phyloP scores from a whole-genome alignment of 345 rosid genomes.

The Isatis tinctoria region DNA sequence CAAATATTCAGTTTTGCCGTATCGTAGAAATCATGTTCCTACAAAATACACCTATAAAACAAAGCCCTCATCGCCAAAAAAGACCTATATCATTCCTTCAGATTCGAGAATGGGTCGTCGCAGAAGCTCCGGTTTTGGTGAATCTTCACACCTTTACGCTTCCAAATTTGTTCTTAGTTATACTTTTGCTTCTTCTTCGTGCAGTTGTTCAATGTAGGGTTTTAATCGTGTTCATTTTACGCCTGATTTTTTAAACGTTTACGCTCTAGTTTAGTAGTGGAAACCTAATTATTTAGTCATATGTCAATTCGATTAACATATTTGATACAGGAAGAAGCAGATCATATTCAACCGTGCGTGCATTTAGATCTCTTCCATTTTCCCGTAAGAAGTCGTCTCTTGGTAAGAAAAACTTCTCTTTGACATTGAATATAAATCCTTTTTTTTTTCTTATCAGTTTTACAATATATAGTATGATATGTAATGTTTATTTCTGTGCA shows the following conservation, averaged over 20 bases:
- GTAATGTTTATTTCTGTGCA: background rate
- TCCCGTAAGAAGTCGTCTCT: background rate
- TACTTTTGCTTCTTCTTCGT: background rate
- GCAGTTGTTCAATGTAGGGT: background rate
- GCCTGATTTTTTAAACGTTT: background rate
- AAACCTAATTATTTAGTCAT: background rate
- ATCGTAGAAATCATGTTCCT: too few species aligned
- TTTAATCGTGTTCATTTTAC: background rate
- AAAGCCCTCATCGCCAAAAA: background rate
- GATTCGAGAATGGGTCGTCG: constrained; percentile 10
- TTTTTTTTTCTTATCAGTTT: too few species aligned
- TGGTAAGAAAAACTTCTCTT: background rate
- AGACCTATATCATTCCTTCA: background rate
- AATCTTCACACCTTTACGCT: too few species aligned
- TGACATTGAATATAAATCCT: background rate
- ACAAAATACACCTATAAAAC: background rate
- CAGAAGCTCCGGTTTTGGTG: background rate
- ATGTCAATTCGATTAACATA: background rate
- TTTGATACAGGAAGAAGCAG: background rate
- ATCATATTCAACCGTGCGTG: constrained; percentile 9
- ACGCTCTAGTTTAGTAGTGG: too few species aligned
- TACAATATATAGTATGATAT: background rate
- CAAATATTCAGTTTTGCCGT: too few species aligned
- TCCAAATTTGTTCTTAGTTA: too few species aligned
- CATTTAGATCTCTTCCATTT: background rate